Evolutionary conservation across 805 yeast species (phyloP).

Genomic region (Phaffomyces thermotolerans): DNA sequence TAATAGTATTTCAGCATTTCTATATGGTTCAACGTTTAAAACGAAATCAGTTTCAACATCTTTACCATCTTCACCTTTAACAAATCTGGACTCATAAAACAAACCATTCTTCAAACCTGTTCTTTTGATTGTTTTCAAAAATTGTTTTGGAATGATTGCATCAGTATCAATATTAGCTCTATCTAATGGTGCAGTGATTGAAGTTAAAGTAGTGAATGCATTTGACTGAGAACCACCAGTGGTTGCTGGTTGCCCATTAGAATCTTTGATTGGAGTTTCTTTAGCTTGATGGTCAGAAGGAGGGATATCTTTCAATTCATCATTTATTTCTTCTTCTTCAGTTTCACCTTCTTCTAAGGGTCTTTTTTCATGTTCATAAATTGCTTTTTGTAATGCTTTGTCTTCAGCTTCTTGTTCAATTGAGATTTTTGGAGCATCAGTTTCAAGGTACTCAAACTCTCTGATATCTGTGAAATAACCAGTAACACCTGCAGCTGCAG

Average conservation of each 20-base stretch:
- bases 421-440: conserved; percentile 50
- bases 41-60: conserved; percentile 84
- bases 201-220: conserved; percentile 65
- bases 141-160: conserved; percentile 98
- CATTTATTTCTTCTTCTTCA: conserved; percentile 40
- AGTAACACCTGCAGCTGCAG: conserved; percentile 94
- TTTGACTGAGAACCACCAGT: conserved; percentile 54
- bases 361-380: conserved; percentile 64
- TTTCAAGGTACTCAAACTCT: conserved; percentile 58
- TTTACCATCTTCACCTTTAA: conserved; percentile 59
- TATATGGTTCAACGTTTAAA: conserved; percentile 79
- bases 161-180: conserved; percentile 97
- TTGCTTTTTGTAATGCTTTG: conserved; percentile 59
- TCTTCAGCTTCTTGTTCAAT: conserved; percentile 42
- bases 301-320: conserved; percentile 59
- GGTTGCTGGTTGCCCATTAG: conserved; percentile 7
- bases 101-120: conserved; percentile 87
- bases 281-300: conserved; percentile 36
- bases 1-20: conserved; percentile 71
- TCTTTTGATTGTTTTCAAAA: conserved; percentile 94
- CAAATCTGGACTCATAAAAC: conserved; percentile 85
- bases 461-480: conserved; percentile 92
- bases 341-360: conserved; percentile 49
- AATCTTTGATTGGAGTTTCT: conserved; percentile 29
- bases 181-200: conserved; percentile 90